Base-by-base conservation (phyloP, 2,329 filamentous ascomycete genomes). In the Aureobasidium sp. region DNA sequence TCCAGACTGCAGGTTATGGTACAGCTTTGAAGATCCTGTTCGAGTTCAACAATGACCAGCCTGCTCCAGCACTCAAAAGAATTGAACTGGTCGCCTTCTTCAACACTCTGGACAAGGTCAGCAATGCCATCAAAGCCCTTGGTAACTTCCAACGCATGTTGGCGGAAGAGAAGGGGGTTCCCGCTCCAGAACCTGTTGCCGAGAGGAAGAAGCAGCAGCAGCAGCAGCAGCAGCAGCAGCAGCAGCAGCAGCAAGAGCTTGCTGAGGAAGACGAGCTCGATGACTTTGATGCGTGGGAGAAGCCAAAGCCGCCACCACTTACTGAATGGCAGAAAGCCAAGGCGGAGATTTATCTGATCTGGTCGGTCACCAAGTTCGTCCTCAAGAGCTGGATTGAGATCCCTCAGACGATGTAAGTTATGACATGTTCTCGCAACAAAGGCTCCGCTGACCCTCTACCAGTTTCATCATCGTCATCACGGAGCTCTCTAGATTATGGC, bases 1-100 rank as follows among this genome's bases (percentile, higher is more conserved):
- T 99, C 41, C 94, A 99, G 77, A 96, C 91, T 0, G 89, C 90
- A 13, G 94, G 94, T 2, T 97, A 97, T 72, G 94, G 94, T 55
- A 91, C 94, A 0, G 94, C 94, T 0, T 79, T 99, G 65, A 99
- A 99, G 77, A 88, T 99, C 5, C 82, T 99, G 1, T 99, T 99
- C 70, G 94, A 99, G 74, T 94, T 91, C 66, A 91, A 96, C 67
- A 82, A 87, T 66, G 82, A 78, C 7, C 81, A 85, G 68, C 82
- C 84, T 63, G 85, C 86, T 68, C 91, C 91, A 0, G 79, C 83
- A 15, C 82, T 97, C 23, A 86, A 92, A 72, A 83, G 94, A 66
- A 97, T 93, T 0, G 94, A 99, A 76, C 81, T 99, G 12, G 94
- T 99, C 23, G 90, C 94, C 2, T 81, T 99, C 23, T 88, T 97